A percentile compares a stretch with the other conserved stretches of the same genome.
Conservation (phyloP, 2,329 filamentous ascomycete genomes). For the Fonsecaea erecta region DNA sequence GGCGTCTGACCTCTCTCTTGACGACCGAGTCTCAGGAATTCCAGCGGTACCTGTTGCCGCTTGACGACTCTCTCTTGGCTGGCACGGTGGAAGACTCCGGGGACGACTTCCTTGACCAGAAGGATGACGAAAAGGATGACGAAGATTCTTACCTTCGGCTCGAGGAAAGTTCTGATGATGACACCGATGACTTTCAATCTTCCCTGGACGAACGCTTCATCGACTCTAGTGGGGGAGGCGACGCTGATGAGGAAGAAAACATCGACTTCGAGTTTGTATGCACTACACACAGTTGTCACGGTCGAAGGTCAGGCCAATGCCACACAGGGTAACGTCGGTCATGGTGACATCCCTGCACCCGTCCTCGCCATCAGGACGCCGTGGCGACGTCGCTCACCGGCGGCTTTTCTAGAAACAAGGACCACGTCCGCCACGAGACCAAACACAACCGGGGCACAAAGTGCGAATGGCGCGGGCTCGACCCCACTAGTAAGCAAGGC, state of each 20-base stretch:
- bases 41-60: conserved; percentile 48
- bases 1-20: conserved; percentile 15
- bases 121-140: conserved; percentile 36
- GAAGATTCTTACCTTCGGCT: conserved; percentile 48
- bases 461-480: too few relatives aligned
- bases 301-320: conserved; percentile 98
- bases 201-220: conserved; percentile 65
- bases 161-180: conserved; percentile 60
- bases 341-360: too few relatives aligned
- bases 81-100: conserved; percentile 29
- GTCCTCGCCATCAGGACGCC: too few relatives aligned
- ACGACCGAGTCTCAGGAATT: conserved; percentile 37
- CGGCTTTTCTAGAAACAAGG: too few relatives aligned
- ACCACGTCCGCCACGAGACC: too few relatives aligned
- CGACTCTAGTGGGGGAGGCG: conserved; percentile 73
- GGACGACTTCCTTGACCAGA: conserved; percentile 21
- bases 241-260: conserved; percentile 97
- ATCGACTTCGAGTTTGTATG: conserved; percentile 99
- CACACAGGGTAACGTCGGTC: conserved; percentile 94
- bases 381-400: too few relatives aligned
- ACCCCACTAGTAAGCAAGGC: too few relatives aligned
- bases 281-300: conserved; percentile 94
- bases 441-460: too few relatives aligned
- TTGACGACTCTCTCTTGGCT: conserved; percentile 49
- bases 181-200: conserved; percentile 63